phyloP scores from a whole-genome alignment of 2,329 filamentous ascomycete species.

The Aspergillus pseudotamarii region DNA sequence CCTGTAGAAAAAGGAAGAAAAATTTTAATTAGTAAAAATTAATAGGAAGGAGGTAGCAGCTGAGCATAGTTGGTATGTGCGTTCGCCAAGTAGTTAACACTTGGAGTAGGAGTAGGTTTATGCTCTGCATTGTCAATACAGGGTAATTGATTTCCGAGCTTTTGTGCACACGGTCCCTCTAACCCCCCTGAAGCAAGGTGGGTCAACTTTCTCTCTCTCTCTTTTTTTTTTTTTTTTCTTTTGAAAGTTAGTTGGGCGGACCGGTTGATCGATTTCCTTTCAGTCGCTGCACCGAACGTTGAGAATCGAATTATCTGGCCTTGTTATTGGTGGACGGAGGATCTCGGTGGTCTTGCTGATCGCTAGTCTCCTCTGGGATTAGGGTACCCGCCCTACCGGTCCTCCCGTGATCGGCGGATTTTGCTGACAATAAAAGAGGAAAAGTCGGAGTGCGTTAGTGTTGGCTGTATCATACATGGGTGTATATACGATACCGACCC shows the following conservation, averaged over 20 bases:
- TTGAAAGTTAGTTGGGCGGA: background rate
- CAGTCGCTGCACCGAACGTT: conserved; percentile 13
- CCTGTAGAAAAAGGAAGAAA: too few species aligned
- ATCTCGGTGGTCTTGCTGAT: conserved; percentile 22
- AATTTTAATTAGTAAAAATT: too few species aligned
- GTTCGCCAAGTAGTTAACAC: too few species aligned
- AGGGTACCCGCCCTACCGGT: conserved; percentile 25
- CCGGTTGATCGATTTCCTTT: conserved; percentile 13
- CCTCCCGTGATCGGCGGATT: conserved; percentile 23
- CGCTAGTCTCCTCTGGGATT: conserved; percentile 1
- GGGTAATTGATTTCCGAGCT: background rate
- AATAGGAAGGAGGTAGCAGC: too few species aligned
- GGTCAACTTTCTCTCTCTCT: too few species aligned
- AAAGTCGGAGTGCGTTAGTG: too few species aligned
- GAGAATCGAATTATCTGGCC: conserved; percentile 11
- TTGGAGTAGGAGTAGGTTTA: too few species aligned
- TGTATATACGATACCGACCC: background rate
- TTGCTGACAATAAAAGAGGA: too few species aligned
- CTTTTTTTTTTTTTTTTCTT: too few species aligned
- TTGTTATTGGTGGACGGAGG: conserved; percentile 20
- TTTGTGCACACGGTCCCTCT: background rate
- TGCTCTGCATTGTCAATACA: too few species aligned
- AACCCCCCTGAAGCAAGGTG: conserved; percentile 1
- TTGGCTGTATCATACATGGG: too few species aligned
- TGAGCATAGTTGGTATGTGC: too few species aligned